Base-by-base conservation (phyloP, 257 asterid genomes). In the Scutellaria baicalensis region DNA sequence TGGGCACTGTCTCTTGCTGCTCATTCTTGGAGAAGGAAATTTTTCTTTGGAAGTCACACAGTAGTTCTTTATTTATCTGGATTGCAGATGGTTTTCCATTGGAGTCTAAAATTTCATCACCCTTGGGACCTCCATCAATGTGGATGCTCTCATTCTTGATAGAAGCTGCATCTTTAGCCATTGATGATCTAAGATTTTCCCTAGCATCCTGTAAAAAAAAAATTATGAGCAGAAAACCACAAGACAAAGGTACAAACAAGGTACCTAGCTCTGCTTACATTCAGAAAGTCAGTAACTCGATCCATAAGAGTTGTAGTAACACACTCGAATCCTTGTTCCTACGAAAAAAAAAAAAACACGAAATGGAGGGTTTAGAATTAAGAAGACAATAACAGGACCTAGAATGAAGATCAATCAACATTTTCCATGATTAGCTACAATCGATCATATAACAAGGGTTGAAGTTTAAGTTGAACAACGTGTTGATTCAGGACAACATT, bases 131-230 rank as follows among this genome's bases (percentile, higher is more conserved):
- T 70, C 73, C 81, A 35, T 73, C 80, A 36, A 47, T 69, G 65
- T 62, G 80, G 47, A 93, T 74, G 83, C 81, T 75, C 79, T 93
- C 96, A 58, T 83, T 80, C 79, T 84, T 88, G 78, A 93, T 79
- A 64, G 82, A 74, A 77, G 87, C 84, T 59, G 96, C 95, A 83
- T 93, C 97, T 78, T 85, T 90, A 65, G 94, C 93, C 97, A 93
- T 90, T 64, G 97, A 87, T 75, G 84, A 78, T 76, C 98, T 87
- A 69, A 90, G 96, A 71, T 83, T 91, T 75, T 87, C 96, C 77
- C 98, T 80, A 36, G 96, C 59, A 64, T 84, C 89, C 96, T 89
- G 84, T 42, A 63, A 59, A 39, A 67, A 74, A 74, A 4, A 45
- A 18, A 61, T 63, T 38, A 43, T 79, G 69, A 85, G 84, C 67